Evolutionary conservation across 2,329 filamentous ascomycete genomes (phyloP).

Genomic region (Botryotinia globosa): DNA sequence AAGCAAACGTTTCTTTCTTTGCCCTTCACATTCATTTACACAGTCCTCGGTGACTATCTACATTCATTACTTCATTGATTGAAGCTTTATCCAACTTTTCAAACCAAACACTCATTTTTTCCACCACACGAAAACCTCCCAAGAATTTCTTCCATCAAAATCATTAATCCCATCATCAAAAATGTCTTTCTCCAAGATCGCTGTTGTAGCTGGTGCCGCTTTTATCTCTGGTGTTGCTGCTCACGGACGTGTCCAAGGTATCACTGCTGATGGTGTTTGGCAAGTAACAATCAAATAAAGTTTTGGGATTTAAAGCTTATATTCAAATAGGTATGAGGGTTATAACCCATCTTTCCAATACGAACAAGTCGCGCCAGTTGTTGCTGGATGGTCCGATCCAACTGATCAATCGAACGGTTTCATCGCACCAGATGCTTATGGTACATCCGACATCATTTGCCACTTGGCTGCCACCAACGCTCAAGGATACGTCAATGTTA

Average conservation of each 20-base stretch:
- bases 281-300: not conserved
- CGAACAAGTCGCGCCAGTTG: slow-evolving; percentile 38
- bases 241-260: slow-evolving; percentile 12
- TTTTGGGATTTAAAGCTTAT: not conserved
- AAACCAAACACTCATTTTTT: slow-evolving; percentile 1
- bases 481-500: slow-evolving; percentile 43
- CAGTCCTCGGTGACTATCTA: slow-evolving; percentile 18
- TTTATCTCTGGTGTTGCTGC: slow-evolving; percentile 16
- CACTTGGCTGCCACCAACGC: slow-evolving; percentile 46
- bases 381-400: slow-evolving; percentile 54
- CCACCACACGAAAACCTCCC: not conserved
- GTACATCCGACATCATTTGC: slow-evolving; percentile 48
- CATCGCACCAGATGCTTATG: slow-evolving; percentile 48
- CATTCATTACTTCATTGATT: slow-evolving; percentile 21
- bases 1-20: slow-evolving; percentile 15
- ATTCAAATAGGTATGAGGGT: slow-evolving; percentile 13
- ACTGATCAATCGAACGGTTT: slow-evolving; percentile 49
- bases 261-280: slow-evolving; percentile 18
- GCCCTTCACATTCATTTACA: slow-evolving; percentile 20
- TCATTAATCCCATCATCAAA: slow-evolving; percentile 2
- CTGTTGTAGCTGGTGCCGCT: slow-evolving; percentile 16
- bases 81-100: slow-evolving; percentile 7
- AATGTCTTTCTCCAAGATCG: slow-evolving; percentile 21
- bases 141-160: not conserved
- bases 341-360: slow-evolving; percentile 18